Base-by-base conservation (phyloP, 805 yeast genomes). In the Saccharomycopsis sp. region DNA sequence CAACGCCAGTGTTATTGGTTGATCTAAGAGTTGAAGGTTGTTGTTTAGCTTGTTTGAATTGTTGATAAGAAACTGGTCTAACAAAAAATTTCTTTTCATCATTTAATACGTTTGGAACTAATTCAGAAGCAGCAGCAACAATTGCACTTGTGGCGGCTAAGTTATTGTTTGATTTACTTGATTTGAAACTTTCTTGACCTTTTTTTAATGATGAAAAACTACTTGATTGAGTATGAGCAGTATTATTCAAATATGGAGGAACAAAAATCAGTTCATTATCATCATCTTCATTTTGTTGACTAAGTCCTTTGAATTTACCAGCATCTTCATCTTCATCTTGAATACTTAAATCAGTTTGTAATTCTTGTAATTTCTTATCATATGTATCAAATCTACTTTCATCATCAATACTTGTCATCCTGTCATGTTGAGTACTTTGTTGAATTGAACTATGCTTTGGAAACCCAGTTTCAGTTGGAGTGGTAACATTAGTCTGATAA, bases 221-320 rank as follows among this genome's bases (percentile, higher is more conserved):
- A 10, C 36, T 32, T 5, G 36, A 20, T 36, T 37, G 46, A 10
- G 42, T 43, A 21, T 45, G 48, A 8, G 44, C 45, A n/a, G 45
- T 41, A 30, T 46, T 46, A 35, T 46, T 46, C 32, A 46, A 34
- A 25, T 46, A 46, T 26, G 49, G 47, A 13, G 49, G 49, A 21
- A 46, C 45, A 28, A 40, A 41, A 19, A 46, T 38, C 18, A 41
- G 37, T 15, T 26, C 31, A 23, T 18, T 25, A 9, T 30, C 14
- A 19, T 25, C 21, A 9, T 19, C 18, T 17, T 9, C 26, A 6
- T 8, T 6, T 12, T 18, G 12, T 4, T 19, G 14, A 21, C 9
- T 31, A n/a, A n/a, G n/a, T n/a, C n/a, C n/a, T n/a, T n/a, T n/a
- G n/a, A n/a, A n/a, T 20, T 20, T 18, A 5, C 21, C 33, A 21